phyloP scores from a whole-genome alignment of 257 asterid species.

The Linderniella brevidens region DNA sequence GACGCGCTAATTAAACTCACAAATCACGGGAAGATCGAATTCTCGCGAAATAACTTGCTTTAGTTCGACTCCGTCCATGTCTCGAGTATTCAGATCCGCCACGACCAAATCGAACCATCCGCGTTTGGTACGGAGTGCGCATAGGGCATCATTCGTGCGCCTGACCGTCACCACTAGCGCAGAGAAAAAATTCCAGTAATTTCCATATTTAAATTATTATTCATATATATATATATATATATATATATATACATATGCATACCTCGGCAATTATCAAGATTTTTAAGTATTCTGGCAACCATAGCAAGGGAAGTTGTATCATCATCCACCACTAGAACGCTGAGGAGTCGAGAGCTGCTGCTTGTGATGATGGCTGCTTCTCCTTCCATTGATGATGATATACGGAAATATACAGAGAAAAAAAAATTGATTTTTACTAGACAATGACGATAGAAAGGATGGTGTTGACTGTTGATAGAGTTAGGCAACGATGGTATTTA shows the following conservation, averaged over 20 bases:
- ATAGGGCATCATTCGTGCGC: slow-evolving; percentile 29
- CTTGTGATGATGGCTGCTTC: no score
- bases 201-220: neutral
- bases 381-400: no score
- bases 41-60: slow-evolving; percentile 27
- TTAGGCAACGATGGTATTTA: no score
- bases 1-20: slow-evolving; percentile 28
- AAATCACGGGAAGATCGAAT: slow-evolving; percentile 36
- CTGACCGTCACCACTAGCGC: slow-evolving; percentile 31
- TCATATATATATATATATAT: neutral
- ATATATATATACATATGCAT: neutral
- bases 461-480: no score
- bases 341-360: no score
- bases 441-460: no score
- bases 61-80: slow-evolving; percentile 33
- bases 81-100: slow-evolving; percentile 38
- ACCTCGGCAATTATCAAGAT: slow-evolving; percentile 30
- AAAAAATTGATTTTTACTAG: no score
- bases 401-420: no score
- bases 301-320: slow-evolving; percentile 32
- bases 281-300: slow-evolving; percentile 34
- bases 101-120: slow-evolving; percentile 32
- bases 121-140: slow-evolving; percentile 23
- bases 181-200: slow-evolving; percentile 1
- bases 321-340: slow-evolving; percentile 41